These are phyloP conservation scores for Podospora tetraspora DNA, from an alignment of 495 filamentous ascomycete genomes.

Conservation along the genomic window DNA sequence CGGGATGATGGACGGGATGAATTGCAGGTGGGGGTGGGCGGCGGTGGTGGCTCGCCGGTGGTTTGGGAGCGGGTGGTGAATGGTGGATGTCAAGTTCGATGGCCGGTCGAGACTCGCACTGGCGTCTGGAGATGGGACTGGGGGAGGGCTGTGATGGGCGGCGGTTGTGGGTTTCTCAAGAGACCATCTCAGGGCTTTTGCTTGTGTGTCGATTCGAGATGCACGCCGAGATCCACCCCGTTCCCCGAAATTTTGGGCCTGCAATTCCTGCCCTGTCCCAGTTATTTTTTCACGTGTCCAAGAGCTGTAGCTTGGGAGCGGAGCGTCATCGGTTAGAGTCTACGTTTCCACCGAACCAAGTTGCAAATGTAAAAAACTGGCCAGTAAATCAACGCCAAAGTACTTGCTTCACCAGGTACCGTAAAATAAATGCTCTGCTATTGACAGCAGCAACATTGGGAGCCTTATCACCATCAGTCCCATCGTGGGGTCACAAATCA, in stretches of 20 bases:
- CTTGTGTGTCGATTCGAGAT: background rate
- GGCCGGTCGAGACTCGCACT: background rate
- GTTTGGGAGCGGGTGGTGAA: background rate
- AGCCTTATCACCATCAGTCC: constrained; percentile 2
- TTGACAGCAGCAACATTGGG: background rate
- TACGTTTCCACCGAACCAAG: background rate
- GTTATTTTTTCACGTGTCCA: constrained; percentile 26
- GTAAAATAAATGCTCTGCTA: background rate
- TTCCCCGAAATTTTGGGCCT: constrained; percentile 12
- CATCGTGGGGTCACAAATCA: background rate
- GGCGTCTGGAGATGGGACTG: background rate
- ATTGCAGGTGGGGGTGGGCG: background rate
- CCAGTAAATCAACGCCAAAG: background rate
- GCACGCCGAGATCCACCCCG: background rate
- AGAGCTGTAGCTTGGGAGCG: constrained; percentile 11
- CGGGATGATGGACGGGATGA: background rate
- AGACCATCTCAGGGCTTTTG: constrained; percentile 1
- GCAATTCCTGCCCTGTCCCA: constrained; percentile 10
- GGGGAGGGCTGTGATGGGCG: background rate
- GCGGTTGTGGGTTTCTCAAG: constrained; percentile 1
- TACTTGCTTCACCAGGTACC: background rate
- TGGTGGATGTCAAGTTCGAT: background rate
- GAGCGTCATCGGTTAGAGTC: constrained; percentile 6
- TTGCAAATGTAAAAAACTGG: background rate
- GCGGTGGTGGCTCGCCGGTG: background rate